Evolutionary conservation across 2,329 filamentous ascomycete genomes (phyloP), one percentile per base, ranked within the genome.

Genomic region (Pseudogymnoascus sp.): DNA sequence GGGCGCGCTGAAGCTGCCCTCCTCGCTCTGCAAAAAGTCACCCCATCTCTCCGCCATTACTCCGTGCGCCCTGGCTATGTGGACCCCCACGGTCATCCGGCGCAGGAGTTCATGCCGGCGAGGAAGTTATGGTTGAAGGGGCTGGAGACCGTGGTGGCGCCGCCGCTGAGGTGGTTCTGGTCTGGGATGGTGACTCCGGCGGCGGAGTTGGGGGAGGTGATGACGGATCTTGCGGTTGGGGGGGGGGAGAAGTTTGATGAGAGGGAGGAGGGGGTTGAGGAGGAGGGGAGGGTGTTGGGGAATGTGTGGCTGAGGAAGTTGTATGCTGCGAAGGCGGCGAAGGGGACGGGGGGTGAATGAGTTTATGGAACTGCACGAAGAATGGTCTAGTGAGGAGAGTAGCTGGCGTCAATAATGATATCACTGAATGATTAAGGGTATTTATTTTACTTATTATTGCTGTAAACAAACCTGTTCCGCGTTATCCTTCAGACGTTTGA

Each of bases 1-100:
- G 89, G 89, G 11, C 79, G 84, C 70, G 81, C 83, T 0, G 89
- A 92, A 73, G 67, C 77, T 1, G 73, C 77, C 1, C 78, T 92
- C 1, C 77, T 87, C 1, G 77, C 79, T 0, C 72, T 90, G 12
- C 71, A 75, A 12, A 74, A 75, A 31, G 64, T 63, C 2, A 18
- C 14, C 23, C 25, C 35, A 18, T 72, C 75, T 5, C 78, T 91
- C 62, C 78, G 76, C 31, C 77, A 82, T 1, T 81, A 82, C 67
- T 83, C 80, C 10, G 75, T 86, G 5, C 79, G 89, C 0, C 86
- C 88, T 0, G 83, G 71, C 0, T 80, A 75, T 6, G 82, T 91
- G 10, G 88, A 91, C 67, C 65, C 75, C 69, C 69, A 63, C 1
- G 60, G 68, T 1, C 77, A 80, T 65, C 66, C 73, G 16, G 75